Evolutionary conservation across 305 asterid species (phyloP), one percentile per base, ranked within the genome.

Genomic region (Striga hermonthica): DNA sequence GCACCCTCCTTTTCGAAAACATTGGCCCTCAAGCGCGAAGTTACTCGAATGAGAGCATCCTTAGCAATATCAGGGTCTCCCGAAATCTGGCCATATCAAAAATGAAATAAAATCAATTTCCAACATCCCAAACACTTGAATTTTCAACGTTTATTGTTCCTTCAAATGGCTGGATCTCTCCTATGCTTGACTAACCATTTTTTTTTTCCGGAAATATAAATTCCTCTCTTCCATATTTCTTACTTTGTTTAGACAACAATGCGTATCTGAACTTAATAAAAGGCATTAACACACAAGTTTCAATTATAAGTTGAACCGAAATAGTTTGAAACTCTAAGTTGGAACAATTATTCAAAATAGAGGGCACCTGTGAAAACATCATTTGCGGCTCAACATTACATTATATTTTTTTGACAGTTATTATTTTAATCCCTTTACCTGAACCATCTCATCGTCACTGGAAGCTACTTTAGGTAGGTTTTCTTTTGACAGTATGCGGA

Each of bases 381-480:
- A 37, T 48, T 52, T 9, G 49, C 12, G 11, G 48, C 62, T 53
- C 14, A 60, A 66, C 38, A 57, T 12, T 16, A 54, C 38, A 62
- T 2, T n/a, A 40, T 11, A 47, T 47, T 47, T 47, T 57, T 4
- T 22, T 13, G 10, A 66, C 38, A 66, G 40, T 65, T 57, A 37
- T 47, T 39, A 58, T 31, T 31, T 44, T 44, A 13, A 61, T 60
- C 44, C 22, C 9, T 43, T 76, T 84, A 93, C 96, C 95, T 82
- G 96, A 71, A 93, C 97, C 96, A 93, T 84, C 79, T 93, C 96
- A 66, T 93, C 99, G 53, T 90, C 97, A 40, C 78, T 89, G 52
- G 92, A 76, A 13, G 99, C 97, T 71, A 93, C 81, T 78, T 90
- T 88, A 9, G 99, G 97, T 55, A 88, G 89, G 74, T 80, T 81